Percentiles rank a stretch among this genome's conserved stretches.
Evolutionary conservation across 805 yeast genomes (phyloP).

Genomic region (Clavispora carvajalis): DNA sequence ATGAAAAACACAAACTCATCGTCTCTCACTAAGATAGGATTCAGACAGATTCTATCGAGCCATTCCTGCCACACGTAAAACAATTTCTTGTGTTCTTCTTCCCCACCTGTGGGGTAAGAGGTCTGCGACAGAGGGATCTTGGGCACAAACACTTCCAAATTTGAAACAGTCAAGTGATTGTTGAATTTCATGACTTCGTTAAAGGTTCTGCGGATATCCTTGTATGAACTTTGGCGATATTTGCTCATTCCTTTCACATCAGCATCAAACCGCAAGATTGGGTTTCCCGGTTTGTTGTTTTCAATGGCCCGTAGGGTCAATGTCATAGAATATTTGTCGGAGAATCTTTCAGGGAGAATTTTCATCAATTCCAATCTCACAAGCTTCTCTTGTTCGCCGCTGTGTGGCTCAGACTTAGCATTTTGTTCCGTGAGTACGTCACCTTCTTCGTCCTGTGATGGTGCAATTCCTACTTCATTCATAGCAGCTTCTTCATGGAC

Average conservation of each 20-base stretch:
- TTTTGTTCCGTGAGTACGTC: not conserved
- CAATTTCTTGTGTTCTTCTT: constrained; percentile 65
- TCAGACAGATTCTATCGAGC: constrained; percentile 68
- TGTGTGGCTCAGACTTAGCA: not conserved
- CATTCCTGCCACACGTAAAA: constrained; percentile 67
- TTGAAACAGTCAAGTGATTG: constrained; percentile 70
- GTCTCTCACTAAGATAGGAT: constrained; percentile 78
- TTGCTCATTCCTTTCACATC: constrained; percentile 55
- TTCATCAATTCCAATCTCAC: constrained; percentile 39
- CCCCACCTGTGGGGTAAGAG: constrained; percentile 76
- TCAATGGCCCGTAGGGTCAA: constrained; percentile 68
- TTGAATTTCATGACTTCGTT: constrained; percentile 73
- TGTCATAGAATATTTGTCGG: constrained; percentile 37
- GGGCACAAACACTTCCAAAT: constrained; percentile 91
- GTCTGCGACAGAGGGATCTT: constrained; percentile 73
- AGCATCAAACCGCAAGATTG: constrained; percentile 67
- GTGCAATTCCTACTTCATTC: constrained; percentile 4
- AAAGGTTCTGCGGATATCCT: constrained; percentile 74
- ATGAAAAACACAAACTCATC: constrained; percentile 84
- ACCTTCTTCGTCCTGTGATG: constrained; percentile 15
- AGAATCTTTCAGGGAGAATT: constrained; percentile 48
- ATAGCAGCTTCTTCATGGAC: not conserved
- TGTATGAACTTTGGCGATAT: constrained; percentile 64
- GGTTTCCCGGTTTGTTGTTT: constrained; percentile 67
- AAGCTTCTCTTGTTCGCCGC: constrained; percentile 11